Evolutionary conservation across 257 asterid species (phyloP), one percentile per base, ranked within the genome.

Genomic region (Mitragyna speciosa): DNA sequence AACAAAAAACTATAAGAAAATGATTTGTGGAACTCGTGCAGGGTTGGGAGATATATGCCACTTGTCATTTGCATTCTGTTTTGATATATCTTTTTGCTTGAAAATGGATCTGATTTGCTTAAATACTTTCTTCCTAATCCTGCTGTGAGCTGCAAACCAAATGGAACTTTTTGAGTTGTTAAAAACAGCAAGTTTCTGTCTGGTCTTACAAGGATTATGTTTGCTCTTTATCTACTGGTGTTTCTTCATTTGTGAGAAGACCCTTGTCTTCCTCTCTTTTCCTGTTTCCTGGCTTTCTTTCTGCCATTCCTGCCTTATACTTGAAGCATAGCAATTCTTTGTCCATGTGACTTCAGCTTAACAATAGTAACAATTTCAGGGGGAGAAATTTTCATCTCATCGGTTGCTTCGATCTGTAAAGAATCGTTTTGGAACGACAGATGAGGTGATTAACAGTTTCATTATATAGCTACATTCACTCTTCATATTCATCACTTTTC

Each of bases 341-440:
- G 66, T 51, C 45, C 64, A 61, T 61, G 49, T 72, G 45, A 54
- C 72, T 72, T 65, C 71, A 64, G 59, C 75, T 75, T 81, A 63
- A 81, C 77, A 30, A 72, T n/a, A 71, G 75, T 80, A 58, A 85
- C 78, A 79, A 72, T 91, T 83, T 77, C 89, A 95, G 99, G 99
- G 98, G 82, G 98, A 95, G 85, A 95, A 90, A 82, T 84, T 49
- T 79, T 92, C 97, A 84, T 88, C 96, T 39, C 96, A 95, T 89
- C 88, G 98, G 69, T 81, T 95, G 83, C 97, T 95, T 83, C 89
- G 99, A 68, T 86, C 99, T 28, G 94, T 91, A 84, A 93, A 93
- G 89, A 95, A 95, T 83, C 92, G 98, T 36, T 95, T 90, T 89
- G 99, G 99, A 83, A 91, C 98, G 88, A 90, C 99, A 11, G 98